These are phyloP conservation scores for Dryadomyces sulphureus DNA, from an alignment of 2,329 filamentous ascomycete genomes.

Conservation along the genomic window DNA sequence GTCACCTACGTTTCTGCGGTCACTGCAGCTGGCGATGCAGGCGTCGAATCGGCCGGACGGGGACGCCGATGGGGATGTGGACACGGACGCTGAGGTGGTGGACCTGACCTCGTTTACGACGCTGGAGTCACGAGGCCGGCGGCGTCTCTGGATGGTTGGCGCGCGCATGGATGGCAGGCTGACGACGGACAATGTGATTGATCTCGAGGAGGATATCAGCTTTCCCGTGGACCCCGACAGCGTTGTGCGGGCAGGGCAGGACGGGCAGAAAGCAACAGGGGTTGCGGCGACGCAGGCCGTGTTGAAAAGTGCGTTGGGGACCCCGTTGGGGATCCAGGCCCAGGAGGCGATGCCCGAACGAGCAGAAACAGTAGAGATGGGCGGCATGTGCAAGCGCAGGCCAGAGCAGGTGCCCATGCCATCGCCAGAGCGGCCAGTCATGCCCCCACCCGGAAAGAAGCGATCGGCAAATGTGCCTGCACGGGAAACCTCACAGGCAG, in stretches of 20 bases:
- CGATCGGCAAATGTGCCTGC: not conserved
- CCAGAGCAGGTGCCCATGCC: not conserved
- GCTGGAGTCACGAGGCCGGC: not conserved
- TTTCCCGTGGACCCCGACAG: constrained; percentile 12
- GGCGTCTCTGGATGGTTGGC: constrained; percentile 26
- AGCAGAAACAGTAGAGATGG: no score
- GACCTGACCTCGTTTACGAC: constrained; percentile 3
- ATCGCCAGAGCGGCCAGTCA: not conserved
- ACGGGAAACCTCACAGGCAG: not conserved
- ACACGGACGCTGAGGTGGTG: not conserved
- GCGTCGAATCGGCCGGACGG: constrained; percentile 33
- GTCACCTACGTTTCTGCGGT: constrained; percentile 48
- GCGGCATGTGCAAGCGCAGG: not conserved
- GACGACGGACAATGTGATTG: constrained; percentile 46
- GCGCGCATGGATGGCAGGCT: constrained; percentile 51
- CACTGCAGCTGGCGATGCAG: constrained; percentile 46
- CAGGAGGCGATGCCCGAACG: no score
- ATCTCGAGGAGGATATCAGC: constrained; percentile 34
- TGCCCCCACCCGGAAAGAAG: not conserved
- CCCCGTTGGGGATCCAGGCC: no score
- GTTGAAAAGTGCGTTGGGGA: no score
- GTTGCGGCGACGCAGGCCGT: no score
- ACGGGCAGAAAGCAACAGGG: no score
- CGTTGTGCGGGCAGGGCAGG: not conserved
- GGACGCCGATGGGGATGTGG: constrained; percentile 13